A percentile compares a stretch with the other conserved stretches of the same genome.
These are phyloP conservation scores for Zygosaccharomyces sapae DNA, from an alignment of 1,139 yeast species.

Conservation along the genomic window DNA sequence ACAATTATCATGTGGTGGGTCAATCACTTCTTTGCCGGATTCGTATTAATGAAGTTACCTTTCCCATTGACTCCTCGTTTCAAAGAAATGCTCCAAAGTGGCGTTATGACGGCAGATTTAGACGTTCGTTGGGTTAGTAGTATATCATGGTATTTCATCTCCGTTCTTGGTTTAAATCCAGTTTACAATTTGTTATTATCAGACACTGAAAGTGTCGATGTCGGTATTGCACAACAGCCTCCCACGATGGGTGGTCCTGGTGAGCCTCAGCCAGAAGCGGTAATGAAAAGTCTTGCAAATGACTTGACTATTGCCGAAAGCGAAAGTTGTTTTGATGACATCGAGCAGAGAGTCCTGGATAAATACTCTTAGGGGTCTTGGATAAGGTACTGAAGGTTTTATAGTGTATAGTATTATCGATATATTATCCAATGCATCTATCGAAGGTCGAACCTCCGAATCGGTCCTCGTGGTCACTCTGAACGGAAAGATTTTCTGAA, in stretches of 20 bases:
- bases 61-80: slow-evolving; percentile 84
- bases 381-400: neutral
- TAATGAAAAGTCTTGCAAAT: slow-evolving; percentile 71
- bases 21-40: slow-evolving; percentile 88
- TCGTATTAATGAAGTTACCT: slow-evolving; percentile 75
- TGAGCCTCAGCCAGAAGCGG: slow-evolving; percentile 54
- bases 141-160: slow-evolving; percentile 95
- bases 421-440: neutral
- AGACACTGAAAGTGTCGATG: slow-evolving; percentile 43
- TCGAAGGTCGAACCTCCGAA: neutral
- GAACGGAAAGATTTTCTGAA: neutral
- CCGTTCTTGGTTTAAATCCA: slow-evolving; percentile 78
- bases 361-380: slow-evolving; percentile 26
- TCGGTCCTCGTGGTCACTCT: neutral
- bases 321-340: slow-evolving; percentile 53
- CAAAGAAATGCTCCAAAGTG: slow-evolving; percentile 87
- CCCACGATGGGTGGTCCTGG: slow-evolving; percentile 47
- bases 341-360: slow-evolving; percentile 58
- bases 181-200: slow-evolving; percentile 71
- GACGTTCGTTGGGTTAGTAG: slow-evolving; percentile 94
- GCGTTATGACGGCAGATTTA: slow-evolving; percentile 77
- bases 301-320: slow-evolving; percentile 65
- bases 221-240: slow-evolving; percentile 41
- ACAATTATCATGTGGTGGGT: slow-evolving; percentile 96
- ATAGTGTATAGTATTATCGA: neutral